phyloP scores from a whole-genome alignment of 2,329 filamentous ascomycete genomes.

The Aspergillus tanneri region DNA sequence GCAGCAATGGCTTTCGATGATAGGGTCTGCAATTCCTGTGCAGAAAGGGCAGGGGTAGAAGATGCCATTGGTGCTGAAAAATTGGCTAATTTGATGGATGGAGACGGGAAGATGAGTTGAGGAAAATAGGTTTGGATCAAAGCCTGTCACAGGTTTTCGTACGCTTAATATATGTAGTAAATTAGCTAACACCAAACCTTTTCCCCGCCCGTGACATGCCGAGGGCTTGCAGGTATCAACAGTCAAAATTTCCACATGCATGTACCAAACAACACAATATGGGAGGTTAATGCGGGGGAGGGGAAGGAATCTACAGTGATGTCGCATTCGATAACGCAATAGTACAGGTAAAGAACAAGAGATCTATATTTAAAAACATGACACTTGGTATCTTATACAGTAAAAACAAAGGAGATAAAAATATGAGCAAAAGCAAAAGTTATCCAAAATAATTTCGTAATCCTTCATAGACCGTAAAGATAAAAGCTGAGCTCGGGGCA shows the following conservation, averaged over 20 bases:
- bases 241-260: too few species aligned
- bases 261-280: too few species aligned
- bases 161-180: too few species aligned
- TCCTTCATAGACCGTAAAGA: conserved; percentile 92
- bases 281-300: too few species aligned
- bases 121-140: too few species aligned
- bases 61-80: conserved; percentile 22
- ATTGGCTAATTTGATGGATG: background rate
- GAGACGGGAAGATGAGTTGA: background rate
- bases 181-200: too few species aligned
- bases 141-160: too few species aligned
- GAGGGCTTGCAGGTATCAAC: too few species aligned
- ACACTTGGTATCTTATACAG: conserved; percentile 6
- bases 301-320: too few species aligned
- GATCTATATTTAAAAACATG: conserved; percentile 13
- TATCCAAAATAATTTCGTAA: conserved; percentile 66
- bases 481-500: conserved; percentile 94
- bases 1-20: conserved; percentile 64
- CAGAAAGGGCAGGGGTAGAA: conserved; percentile 49
- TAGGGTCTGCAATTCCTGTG: conserved; percentile 64
- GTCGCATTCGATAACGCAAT: too few species aligned
- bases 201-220: too few species aligned
- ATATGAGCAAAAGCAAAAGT: conserved; percentile 6
- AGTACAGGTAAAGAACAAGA: background rate
- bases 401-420: conserved; percentile 2